Evolutionary conservation across 2,329 filamentous ascomycete genomes (phyloP), one percentile per base, ranked within the genome.

Genomic region (Lecanicillium sp.): DNA sequence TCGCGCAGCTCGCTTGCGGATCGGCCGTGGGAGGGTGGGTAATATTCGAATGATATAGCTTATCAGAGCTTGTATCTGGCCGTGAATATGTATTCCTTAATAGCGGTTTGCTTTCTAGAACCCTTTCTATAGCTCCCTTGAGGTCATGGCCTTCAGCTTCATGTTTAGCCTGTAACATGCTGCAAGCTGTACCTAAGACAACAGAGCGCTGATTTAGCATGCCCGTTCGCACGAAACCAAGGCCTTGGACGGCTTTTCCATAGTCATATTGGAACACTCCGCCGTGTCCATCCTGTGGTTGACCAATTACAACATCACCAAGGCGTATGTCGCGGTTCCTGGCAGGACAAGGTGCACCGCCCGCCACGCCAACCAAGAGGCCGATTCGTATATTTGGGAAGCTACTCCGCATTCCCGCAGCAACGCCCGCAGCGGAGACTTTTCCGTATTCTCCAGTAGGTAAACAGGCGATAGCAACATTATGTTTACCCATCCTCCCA

Each of bases 291-390:
- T 39, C 25, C 2, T 20, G 4, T 4, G 33, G 35, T 7, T 29
- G 17, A 25, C 50, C 49, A 0, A 55, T 49, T 1, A 55, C 47
- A 1, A 56, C 17, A 31, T 56, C 51, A 0, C 54, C 54, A 0
- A 56, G 48, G 3, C 61, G 54, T 1, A 66, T 54, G n/a, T 66
- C 60, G 18, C 58, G 44, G 5, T 51, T 44, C 3, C 2, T 0
- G 29, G 44, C 66, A n/a, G n/a, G n/a, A n/a, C n/a, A n/a, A 42
- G 62, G 62, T 0, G 51, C 59, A 4, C 60, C 62, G 5, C 60
- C 60, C 1, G 52, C 58, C 3, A 59, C 31, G 17, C 31, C 31
- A 5, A 61, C 57, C 42, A 62, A 47, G 3, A 61, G 34, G 1
- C 52, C 51, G 9, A 60, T 41, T 14, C 47, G 40, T 5, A 65